Percentiles rank a stretch among this genome's conserved stretches.
Conservation (phyloP, 352 stramenopile genomes). For the Phytophthora aleatoria region DNA sequence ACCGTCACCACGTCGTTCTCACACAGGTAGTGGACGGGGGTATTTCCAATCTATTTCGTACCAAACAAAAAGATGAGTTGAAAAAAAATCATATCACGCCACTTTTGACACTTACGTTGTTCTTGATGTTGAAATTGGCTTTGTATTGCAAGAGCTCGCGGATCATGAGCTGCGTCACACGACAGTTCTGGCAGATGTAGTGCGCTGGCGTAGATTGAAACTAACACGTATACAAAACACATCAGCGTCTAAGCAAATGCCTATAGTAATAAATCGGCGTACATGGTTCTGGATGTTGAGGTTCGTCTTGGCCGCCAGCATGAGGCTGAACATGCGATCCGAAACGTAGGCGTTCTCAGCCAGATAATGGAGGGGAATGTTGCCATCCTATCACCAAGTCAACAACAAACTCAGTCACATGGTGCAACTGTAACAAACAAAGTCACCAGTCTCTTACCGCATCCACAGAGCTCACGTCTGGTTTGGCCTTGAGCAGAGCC, state of each 20-base stretch:
- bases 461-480: conserved; percentile 54
- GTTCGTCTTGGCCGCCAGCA: conserved; percentile 52
- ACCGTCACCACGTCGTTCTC: conserved; percentile 67
- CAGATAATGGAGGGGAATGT: conserved; percentile 68
- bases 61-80: not conserved
- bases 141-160: conserved; percentile 53
- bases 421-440: not conserved
- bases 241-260: conserved; percentile 2
- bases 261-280: conserved; percentile 1
- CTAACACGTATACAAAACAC: conserved; percentile 25
- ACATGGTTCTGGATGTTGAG: conserved; percentile 77
- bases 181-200: conserved; percentile 73
- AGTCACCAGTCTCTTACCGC: conserved; percentile 22
- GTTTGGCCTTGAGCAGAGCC: conserved; percentile 46
- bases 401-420: not conserved
- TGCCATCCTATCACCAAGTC: conserved; percentile 51
- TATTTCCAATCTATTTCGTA: conserved; percentile 68
- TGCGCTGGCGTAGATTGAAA: conserved; percentile 79
- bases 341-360: conserved; percentile 53
- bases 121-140: conserved; percentile 72
- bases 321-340: conserved; percentile 38
- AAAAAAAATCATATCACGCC: not conserved
- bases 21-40: conserved; percentile 72
- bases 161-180: conserved; percentile 49
- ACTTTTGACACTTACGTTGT: conserved; percentile 55